Evolutionary conservation across 2,329 filamentous ascomycete genomes (phyloP), one percentile per base, ranked within the genome.

Genomic region (Alternaria angustiovoidea): DNA sequence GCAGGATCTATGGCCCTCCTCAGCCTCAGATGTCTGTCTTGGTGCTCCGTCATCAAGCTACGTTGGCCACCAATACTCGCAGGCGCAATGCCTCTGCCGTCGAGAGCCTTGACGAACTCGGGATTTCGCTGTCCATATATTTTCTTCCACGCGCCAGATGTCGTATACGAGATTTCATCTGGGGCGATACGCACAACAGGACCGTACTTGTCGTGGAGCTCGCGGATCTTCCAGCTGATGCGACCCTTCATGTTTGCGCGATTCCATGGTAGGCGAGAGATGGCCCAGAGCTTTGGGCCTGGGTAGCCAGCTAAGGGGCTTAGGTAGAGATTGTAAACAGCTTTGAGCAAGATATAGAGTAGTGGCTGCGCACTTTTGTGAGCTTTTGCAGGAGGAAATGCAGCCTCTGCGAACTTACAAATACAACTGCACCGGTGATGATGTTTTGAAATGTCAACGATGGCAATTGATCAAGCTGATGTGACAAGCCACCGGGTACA

Each of bases 61-160:
- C 56, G 56, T 41, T 59, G 56, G 26, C 56, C 56, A 12, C 56
- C 56, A 14, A 59, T 59, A 44, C 56, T 59, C 16, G 49, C 42
- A 20, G 56, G 56, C 36, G 56, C 56, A 24, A 59, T 59, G 4
- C 56, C 56, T 28, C 56, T 59, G 7, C 56, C 56, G 22, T 59
- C 56, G 9, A 59, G 56, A 22, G 49, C 49, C 30, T 59, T 59
- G 12, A 59, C 51, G 9, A 59, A 59, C 14, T 59, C 56, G 7
- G 56, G 56, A 7, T 54, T 54, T 12, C 49, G 51, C 71, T 60
- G 57, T 51, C 57, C 53, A 3, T 60, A 57, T 32, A 52, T 57
- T 18, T 60, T 52, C 32, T 56, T 56, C 57, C 57, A 60, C 16
- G 57, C 57, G 8, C 41, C 57, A 7, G 53, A 48, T 7, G 46